Percentiles rank a stretch among this genome's conserved stretches.
Evolutionary conservation across 352 stramenopile species (phyloP).

Genomic region (Plasmopara viticola): DNA sequence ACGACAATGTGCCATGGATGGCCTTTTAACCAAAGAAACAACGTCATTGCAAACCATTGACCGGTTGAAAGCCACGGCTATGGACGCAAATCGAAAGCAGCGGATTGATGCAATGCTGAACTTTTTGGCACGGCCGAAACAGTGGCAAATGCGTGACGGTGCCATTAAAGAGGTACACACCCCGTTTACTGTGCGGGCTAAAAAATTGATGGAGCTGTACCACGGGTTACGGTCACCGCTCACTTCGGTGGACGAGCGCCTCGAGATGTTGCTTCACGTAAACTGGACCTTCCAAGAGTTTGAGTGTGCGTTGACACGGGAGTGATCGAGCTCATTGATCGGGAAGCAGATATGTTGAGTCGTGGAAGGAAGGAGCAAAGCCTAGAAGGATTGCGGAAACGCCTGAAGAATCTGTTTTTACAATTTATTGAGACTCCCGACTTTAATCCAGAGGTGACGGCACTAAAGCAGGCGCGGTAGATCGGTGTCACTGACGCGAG

Average conservation of each 20-base stretch:
- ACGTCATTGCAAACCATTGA: constrained; percentile 88
- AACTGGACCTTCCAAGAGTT: constrained; percentile 93
- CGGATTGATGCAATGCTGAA: constrained; percentile 84
- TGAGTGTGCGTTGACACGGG: constrained; percentile 87
- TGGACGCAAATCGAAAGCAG: constrained; percentile 61
- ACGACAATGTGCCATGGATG: no score
- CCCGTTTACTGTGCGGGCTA: no score
- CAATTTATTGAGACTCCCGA: no score
- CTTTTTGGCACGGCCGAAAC: constrained; percentile 85
- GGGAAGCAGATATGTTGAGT: constrained; percentile 90
- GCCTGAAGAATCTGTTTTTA: no score
- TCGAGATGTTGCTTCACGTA: constrained; percentile 89
- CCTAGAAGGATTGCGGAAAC: constrained; percentile 80
- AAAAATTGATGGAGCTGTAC: no score
- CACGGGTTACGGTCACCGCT: constrained; percentile 66
- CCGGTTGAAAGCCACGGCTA: constrained; percentile 78
- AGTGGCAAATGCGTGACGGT: no score
- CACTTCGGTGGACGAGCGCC: constrained; percentile 70
- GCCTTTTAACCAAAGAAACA: constrained; percentile 72
- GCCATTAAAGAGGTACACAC: no score
- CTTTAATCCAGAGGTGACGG: no score
- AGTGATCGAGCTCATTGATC: constrained; percentile 89
- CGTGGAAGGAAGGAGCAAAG: constrained; percentile 75
- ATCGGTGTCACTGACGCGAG: no score
- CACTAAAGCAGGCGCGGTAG: no score